Conservation (phyloP, 352 stramenopile species). For the Pythium utonaiense region DNA sequence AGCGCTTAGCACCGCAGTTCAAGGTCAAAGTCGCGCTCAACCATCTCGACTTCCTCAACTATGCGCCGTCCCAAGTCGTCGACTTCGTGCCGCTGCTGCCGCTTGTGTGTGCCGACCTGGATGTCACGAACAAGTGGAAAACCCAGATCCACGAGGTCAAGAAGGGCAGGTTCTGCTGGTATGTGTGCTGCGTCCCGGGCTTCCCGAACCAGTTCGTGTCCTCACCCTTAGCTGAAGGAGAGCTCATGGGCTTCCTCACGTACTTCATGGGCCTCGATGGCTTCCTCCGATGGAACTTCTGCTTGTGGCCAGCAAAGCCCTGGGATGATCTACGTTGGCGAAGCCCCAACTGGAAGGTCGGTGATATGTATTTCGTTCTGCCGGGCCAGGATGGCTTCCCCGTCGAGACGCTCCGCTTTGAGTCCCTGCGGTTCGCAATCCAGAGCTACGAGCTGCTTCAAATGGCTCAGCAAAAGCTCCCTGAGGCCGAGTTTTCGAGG, state of each 20-base stretch:
- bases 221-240: conserved; percentile 63
- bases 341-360: conserved; percentile 60
- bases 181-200: conserved; percentile 67
- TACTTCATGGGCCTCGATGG: conserved; percentile 77
- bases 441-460: conserved; percentile 63
- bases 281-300: conserved; percentile 84
- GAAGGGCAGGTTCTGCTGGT: conserved; percentile 67
- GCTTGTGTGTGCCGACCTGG: conserved; percentile 57
- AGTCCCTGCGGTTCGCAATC: conserved; percentile 61
- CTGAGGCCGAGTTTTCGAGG: conserved; percentile 40
- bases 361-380: conserved; percentile 84
- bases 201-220: conserved; percentile 82
- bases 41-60: conserved; percentile 65
- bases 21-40: conserved; percentile 75
- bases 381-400: conserved; percentile 55
- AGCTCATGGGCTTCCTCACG: conserved; percentile 73
- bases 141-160: conserved; percentile 47
- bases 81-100: conserved; percentile 72
- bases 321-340: conserved; percentile 68
- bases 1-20: conserved; percentile 60
- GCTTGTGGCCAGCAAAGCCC: conserved; percentile 54
- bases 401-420: conserved; percentile 67
- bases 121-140: conserved; percentile 48
- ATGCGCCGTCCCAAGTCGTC: conserved; percentile 57
- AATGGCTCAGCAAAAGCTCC: conserved; percentile 39